phyloP scores from a whole-genome alignment of 108 stramenopile species.

The Conticribra weissflogii region DNA sequence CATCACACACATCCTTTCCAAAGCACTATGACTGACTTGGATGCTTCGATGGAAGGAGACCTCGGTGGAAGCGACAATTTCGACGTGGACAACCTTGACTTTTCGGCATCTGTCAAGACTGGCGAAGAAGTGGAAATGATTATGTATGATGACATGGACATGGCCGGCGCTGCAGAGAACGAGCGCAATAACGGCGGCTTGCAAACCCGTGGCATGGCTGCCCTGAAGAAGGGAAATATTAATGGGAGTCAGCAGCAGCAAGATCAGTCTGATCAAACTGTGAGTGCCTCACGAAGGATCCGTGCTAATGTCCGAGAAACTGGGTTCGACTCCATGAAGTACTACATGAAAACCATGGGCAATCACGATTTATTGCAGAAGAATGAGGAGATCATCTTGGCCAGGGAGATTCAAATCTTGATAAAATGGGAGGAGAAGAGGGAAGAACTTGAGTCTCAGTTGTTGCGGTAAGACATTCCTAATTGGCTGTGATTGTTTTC shows the following conservation, averaged over 20 bases:
- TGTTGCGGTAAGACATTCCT: slow-evolving; percentile 55
- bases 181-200: not conserved
- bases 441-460: slow-evolving; percentile 69
- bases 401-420: slow-evolving; percentile 85
- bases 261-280: not conserved
- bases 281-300: slow-evolving; percentile 42
- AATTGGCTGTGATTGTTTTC: no score
- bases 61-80: not conserved
- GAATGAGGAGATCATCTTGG: slow-evolving; percentile 88
- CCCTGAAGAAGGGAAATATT: slow-evolving; percentile 12
- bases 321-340: slow-evolving; percentile 79
- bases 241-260: slow-evolving; percentile 5
- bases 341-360: slow-evolving; percentile 88
- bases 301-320: slow-evolving; percentile 76
- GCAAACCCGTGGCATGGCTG: not conserved
- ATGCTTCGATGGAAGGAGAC: not conserved
- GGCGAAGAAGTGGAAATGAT: not conserved
- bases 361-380: slow-evolving; percentile 87
- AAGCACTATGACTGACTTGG: slow-evolving; percentile 1
- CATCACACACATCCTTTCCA: slow-evolving; percentile 3
- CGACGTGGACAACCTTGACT: not conserved
- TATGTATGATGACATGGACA: not conserved
- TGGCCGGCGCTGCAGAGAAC: not conserved
- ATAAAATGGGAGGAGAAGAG: slow-evolving; percentile 79
- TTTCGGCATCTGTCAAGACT: slow-evolving; percentile 9